Percentiles rank a stretch among this genome's conserved stretches.
Conservation (phyloP, 805 yeast species). For the Starmerella gropengiesseri region DNA sequence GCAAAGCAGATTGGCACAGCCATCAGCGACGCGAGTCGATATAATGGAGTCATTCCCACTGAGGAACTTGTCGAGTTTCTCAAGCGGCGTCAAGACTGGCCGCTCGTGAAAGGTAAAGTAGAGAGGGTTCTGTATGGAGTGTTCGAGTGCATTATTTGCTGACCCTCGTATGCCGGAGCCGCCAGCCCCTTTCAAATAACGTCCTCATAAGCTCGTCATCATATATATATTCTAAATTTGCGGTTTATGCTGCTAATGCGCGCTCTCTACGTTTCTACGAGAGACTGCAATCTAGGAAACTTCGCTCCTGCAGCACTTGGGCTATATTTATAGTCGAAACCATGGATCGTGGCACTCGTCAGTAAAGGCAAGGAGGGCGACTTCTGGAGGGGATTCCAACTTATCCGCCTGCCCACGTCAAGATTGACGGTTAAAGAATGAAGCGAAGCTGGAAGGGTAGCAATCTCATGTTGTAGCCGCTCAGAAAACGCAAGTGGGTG, state of each 20-base stretch:
- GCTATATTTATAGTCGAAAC: slow-evolving; percentile 12
- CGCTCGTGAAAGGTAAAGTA: slow-evolving; percentile 58
- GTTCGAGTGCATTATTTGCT: slow-evolving; percentile 34
- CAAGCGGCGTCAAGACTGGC: slow-evolving; percentile 82
- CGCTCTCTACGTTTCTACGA: neutral
- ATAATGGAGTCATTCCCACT: slow-evolving; percentile 79
- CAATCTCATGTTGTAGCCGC: slow-evolving; percentile 11
- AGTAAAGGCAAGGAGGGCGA: slow-evolving; percentile 9
- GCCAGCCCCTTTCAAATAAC: neutral
- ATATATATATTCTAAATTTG: too few species aligned
- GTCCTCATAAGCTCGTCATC: neutral
- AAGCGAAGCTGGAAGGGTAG: slow-evolving; percentile 8
- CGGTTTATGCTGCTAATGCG: too few species aligned
- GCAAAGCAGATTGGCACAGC: slow-evolving; percentile 76
- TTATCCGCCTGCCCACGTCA: slow-evolving; percentile 9
- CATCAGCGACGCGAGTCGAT: slow-evolving; percentile 71
- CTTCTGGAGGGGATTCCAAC: slow-evolving; percentile 17
- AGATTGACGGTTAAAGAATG: slow-evolving; percentile 1
- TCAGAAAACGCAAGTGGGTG: slow-evolving; percentile 18
- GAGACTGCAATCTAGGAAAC: slow-evolving; percentile 5
- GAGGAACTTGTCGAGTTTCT: slow-evolving; percentile 93
- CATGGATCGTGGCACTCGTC: slow-evolving; percentile 9
- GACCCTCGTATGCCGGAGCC: neutral
- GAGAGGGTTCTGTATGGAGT: slow-evolving; percentile 94
- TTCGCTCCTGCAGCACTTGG: neutral